Conservation (phyloP, 1,139 yeast genomes). For the Pneumocystis oryctolagi region DNA sequence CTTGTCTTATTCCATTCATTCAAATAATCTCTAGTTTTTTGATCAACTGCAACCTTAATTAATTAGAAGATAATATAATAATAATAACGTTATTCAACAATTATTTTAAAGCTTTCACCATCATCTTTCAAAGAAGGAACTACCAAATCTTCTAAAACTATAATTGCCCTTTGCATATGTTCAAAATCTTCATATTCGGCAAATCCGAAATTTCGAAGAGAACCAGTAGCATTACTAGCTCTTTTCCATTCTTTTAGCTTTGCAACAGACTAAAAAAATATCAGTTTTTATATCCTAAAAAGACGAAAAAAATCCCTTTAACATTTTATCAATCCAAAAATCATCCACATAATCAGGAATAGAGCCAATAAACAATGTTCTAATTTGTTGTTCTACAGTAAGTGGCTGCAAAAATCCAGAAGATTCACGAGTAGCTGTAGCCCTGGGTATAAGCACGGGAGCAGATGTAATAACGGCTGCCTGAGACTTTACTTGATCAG, state of each 20-base stretch:
- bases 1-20: background rate
- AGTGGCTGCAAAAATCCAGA: constrained; percentile 10
- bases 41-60: constrained; percentile 1
- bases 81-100: background rate
- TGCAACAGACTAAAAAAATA: constrained; percentile 16
- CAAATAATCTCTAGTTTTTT: background rate
- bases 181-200: constrained; percentile 16
- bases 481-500: constrained; percentile 2
- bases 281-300: constrained; percentile 15
- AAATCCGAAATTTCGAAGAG: constrained; percentile 13
- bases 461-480: constrained; percentile 3
- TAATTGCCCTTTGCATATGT: constrained; percentile 14
- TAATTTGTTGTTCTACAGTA: constrained; percentile 21
- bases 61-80: background rate
- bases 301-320: constrained; percentile 16
- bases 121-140: constrained; percentile 14
- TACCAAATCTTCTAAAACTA: constrained; percentile 12
- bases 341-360: constrained; percentile 23
- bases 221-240: constrained; percentile 15
- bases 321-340: constrained; percentile 17
- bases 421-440: constrained; percentile 2
- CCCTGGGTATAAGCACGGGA: constrained; percentile 1
- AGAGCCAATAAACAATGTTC: constrained; percentile 22
- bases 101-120: constrained; percentile 5
- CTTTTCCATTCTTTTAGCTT: constrained; percentile 16